phyloP scores from a whole-genome alignment of 129 eudicot genomes.

The Artemisia annua region DNA sequence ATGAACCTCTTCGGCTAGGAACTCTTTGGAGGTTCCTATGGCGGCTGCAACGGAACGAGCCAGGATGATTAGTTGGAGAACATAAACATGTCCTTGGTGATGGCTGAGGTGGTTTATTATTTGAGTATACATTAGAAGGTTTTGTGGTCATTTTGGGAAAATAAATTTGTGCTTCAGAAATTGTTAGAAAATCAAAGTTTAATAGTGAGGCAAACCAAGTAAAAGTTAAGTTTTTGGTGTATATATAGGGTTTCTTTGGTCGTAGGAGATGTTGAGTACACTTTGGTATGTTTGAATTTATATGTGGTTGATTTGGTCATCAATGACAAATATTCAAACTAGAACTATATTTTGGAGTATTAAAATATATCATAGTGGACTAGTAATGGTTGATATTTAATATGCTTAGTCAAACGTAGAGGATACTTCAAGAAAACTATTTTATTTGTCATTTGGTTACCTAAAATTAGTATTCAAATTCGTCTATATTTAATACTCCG shows the following conservation, averaged over 20 bases:
- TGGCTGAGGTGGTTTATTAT: constrained; percentile 15
- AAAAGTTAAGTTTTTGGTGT: constrained; percentile 14
- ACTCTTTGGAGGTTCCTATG: constrained; percentile 38
- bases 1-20: constrained; percentile 30
- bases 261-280: not conserved
- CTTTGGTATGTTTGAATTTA: constrained; percentile 20
- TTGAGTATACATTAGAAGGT: constrained; percentile 16
- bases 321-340: constrained; percentile 14
- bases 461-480: not conserved
- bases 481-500: too few species aligned
- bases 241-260: constrained; percentile 20
- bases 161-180: not conserved
- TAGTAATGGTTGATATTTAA: not conserved
- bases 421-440: not conserved
- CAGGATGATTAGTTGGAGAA: constrained; percentile 60
- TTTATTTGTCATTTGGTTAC: not conserved
- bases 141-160: constrained; percentile 33
- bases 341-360: not conserved
- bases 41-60: constrained; percentile 55
- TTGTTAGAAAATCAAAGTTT: not conserved
- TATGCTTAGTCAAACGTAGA: not conserved
- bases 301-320: constrained; percentile 21
- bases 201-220: constrained; percentile 26
- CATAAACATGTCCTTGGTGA: constrained; percentile 37
- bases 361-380: not conserved